A percentile compares a stretch with the other conserved stretches of the same genome.
phyloP scores from a whole-genome alignment of 2,329 filamentous ascomycete genomes.

The Penicillium carneum region DNA sequence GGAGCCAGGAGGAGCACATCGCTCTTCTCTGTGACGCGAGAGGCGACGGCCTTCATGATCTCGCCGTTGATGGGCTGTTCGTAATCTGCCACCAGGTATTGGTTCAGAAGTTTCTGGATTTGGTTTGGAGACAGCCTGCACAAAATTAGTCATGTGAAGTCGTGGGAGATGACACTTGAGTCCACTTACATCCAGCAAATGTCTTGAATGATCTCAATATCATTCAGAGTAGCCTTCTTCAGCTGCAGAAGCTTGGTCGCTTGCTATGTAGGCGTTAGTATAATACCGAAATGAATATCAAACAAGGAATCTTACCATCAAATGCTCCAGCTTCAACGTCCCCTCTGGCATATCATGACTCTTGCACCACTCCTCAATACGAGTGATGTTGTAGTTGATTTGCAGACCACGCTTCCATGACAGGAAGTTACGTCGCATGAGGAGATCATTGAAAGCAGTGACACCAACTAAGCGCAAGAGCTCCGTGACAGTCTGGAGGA shows the following conservation, averaged over 20 bases:
- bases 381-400: slow-evolving; percentile 99
- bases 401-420: slow-evolving; percentile 99
- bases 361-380: slow-evolving; percentile 99
- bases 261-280: slow-evolving; percentile 65
- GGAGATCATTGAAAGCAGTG: slow-evolving; percentile 95
- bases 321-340: slow-evolving; percentile 92
- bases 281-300: background rate
- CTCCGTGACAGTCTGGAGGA: slow-evolving; percentile 94
- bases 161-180: background rate
- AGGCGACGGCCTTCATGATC: slow-evolving; percentile 99
- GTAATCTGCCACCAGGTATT: slow-evolving; percentile 97
- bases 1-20: slow-evolving; percentile 91
- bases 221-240: slow-evolving; percentile 98
- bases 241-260: slow-evolving; percentile 96
- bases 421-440: slow-evolving; percentile 97
- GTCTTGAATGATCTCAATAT: slow-evolving; percentile 99
- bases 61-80: slow-evolving; percentile 99
- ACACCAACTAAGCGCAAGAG: slow-evolving; percentile 91
- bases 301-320: slow-evolving; percentile 74
- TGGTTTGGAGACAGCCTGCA: slow-evolving; percentile 92
- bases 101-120: slow-evolving; percentile 97
- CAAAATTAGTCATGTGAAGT: background rate
- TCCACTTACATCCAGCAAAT: slow-evolving; percentile 98
- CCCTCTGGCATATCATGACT: slow-evolving; percentile 99
- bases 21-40: slow-evolving; percentile 95